A percentile compares a stretch with the other conserved stretches of the same genome.
Evolutionary conservation across 108 stramenopile genomes (phyloP).

Genomic region (Discostella stelligeroides): DNA sequence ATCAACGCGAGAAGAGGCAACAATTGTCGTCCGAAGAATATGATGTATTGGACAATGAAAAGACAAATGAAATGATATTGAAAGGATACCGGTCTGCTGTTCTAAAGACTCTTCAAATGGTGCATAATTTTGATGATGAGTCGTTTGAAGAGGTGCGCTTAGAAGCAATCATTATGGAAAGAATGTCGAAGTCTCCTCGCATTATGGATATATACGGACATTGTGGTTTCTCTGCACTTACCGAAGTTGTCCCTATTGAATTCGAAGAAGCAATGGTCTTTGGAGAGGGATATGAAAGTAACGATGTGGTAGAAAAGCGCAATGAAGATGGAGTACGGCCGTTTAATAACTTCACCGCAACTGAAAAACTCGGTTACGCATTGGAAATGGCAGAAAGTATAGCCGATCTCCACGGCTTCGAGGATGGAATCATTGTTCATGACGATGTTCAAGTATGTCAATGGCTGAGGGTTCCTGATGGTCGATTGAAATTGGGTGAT

Average conservation of each 20-base stretch:
- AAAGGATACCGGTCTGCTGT: slow-evolving; percentile 38
- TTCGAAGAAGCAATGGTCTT: slow-evolving; percentile 56
- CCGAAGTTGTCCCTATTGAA: slow-evolving; percentile 64
- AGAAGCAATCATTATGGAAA: slow-evolving; percentile 79
- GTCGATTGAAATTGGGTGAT: slow-evolving; percentile 71
- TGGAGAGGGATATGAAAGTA: slow-evolving; percentile 39
- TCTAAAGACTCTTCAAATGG: slow-evolving; percentile 56
- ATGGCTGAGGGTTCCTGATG: slow-evolving; percentile 68
- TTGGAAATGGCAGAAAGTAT: slow-evolving; percentile 70
- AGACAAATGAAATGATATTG: slow-evolving; percentile 22
- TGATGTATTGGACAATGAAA: slow-evolving; percentile 24
- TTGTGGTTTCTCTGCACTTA: slow-evolving; percentile 62
- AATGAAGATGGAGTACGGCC: slow-evolving; percentile 54
- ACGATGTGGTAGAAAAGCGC: slow-evolving; percentile 47
- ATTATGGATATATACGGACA: slow-evolving; percentile 76
- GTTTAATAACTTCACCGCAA: slow-evolving; percentile 59
- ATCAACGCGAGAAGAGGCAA: slow-evolving; percentile 15
- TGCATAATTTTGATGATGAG: slow-evolving; percentile 24
- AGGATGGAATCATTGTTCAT: slow-evolving; percentile 69
- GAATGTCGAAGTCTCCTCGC: slow-evolving; percentile 59
- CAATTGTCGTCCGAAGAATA: slow-evolving; percentile 3
- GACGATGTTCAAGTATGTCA: slow-evolving; percentile 85
- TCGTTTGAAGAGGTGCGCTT: slow-evolving; percentile 33
- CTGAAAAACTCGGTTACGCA: slow-evolving; percentile 68
- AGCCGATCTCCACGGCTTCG: slow-evolving; percentile 74